Evolutionary conservation across 768 basidiomycete species (phyloP).

Genomic region (Serendipita sp.): DNA sequence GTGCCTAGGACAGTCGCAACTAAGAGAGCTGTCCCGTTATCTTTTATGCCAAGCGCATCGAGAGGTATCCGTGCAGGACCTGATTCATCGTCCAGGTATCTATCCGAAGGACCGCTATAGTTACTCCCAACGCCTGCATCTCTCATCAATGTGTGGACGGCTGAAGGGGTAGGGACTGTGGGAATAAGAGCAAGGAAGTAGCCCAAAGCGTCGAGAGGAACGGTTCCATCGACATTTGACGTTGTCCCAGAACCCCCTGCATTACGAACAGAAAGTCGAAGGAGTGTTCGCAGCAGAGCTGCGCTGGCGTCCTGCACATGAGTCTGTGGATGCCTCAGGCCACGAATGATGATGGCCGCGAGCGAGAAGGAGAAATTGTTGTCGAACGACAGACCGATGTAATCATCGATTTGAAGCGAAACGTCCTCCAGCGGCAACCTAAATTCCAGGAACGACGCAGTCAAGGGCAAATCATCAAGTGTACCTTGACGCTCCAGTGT

Average conservation of each 20-base stretch:
- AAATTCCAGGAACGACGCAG: slow-evolving; percentile 31
- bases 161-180: slow-evolving; percentile 38
- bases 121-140: slow-evolving; percentile 42
- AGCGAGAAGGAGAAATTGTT: slow-evolving; percentile 67
- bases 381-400: slow-evolving; percentile 64
- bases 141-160: slow-evolving; percentile 45
- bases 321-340: slow-evolving; percentile 53
- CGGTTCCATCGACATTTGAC: slow-evolving; percentile 23
- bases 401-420: slow-evolving; percentile 53
- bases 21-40: slow-evolving; percentile 52
- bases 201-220: slow-evolving; percentile 46
- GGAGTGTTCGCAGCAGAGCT: slow-evolving; percentile 41
- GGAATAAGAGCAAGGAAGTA: slow-evolving; percentile 71
- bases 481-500: slow-evolving; percentile 43
- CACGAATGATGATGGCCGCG: slow-evolving; percentile 74
- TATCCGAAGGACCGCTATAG: slow-evolving; percentile 18
- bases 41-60: slow-evolving; percentile 43
- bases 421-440: slow-evolving; percentile 52
- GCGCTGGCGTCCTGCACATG: slow-evolving; percentile 39
- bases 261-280: slow-evolving; percentile 37
- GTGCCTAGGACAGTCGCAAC: slow-evolving; percentile 59
- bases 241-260: neutral
- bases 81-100: slow-evolving; percentile 27
- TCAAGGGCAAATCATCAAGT: slow-evolving; percentile 34
- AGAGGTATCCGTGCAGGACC: slow-evolving; percentile 39